Conservation (phyloP, 1,139 yeast genomes). For the Groenewaldozyma auringiensis region DNA sequence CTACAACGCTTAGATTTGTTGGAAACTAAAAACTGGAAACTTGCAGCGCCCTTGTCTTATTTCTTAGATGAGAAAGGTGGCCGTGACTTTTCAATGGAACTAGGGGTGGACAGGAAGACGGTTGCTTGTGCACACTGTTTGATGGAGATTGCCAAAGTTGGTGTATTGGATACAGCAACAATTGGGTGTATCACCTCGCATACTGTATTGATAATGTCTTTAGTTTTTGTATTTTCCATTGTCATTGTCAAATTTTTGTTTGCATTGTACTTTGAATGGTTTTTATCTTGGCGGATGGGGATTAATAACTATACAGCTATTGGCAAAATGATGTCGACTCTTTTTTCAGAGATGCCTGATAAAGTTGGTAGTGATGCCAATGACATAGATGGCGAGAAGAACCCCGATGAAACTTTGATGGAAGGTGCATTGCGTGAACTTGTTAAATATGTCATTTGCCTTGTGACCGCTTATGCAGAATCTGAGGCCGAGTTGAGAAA, state of each 20-base stretch:
- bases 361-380: neutral
- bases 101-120: conserved; percentile 10
- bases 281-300: conserved; percentile 24
- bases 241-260: conserved; percentile 63
- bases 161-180: conserved; percentile 71
- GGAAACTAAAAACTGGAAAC: conserved; percentile 45
- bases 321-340: neutral
- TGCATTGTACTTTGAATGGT: conserved; percentile 82
- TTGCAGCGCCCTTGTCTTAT: conserved; percentile 12
- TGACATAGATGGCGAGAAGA: neutral
- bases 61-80: conserved; percentile 1
- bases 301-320: conserved; percentile 3
- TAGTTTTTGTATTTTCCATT: conserved; percentile 68
- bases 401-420: neutral
- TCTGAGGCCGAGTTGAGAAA: conserved; percentile 25
- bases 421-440: neutral
- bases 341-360: conserved; percentile 1
- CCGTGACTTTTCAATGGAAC: conserved; percentile 9
- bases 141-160: conserved; percentile 72
- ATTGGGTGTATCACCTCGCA: conserved; percentile 79
- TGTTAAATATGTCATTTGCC: conserved; percentile 41
- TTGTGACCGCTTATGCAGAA: conserved; percentile 31
- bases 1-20: conserved; percentile 63
- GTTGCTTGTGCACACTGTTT: conserved; percentile 66
- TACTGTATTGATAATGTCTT: conserved; percentile 58